Conservation (phyloP, 1,139 yeast genomes). For the Debaryomyces singareniensis region DNA sequence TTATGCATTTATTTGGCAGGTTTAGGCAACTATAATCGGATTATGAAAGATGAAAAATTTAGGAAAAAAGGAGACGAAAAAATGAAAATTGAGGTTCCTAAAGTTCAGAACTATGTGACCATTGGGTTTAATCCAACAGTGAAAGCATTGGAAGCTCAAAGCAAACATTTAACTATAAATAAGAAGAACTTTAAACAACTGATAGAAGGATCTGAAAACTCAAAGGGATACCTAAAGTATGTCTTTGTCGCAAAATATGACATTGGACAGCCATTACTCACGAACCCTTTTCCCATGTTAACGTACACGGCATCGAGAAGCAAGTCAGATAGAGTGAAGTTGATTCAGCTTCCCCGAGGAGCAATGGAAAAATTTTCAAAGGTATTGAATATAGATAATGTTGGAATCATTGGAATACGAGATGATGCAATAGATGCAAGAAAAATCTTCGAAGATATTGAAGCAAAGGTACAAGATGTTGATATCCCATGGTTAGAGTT, state of each 20-base stretch:
- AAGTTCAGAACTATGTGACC: slow-evolving; percentile 19
- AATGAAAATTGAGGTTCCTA: slow-evolving; percentile 15
- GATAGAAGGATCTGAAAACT: not conserved
- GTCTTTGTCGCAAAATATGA: slow-evolving; percentile 54
- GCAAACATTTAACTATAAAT: slow-evolving; percentile 12
- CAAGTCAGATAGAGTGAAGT: slow-evolving; percentile 28
- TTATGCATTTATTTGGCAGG: slow-evolving; percentile 31
- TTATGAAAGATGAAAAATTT: slow-evolving; percentile 10
- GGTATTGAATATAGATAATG: slow-evolving; percentile 20
- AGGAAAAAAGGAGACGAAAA: slow-evolving; percentile 4
- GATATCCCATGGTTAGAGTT: slow-evolving; percentile 41
- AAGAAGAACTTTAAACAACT: slow-evolving; percentile 7
- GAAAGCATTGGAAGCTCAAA: slow-evolving; percentile 42
- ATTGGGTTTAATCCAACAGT: slow-evolving; percentile 55
- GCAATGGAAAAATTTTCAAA: slow-evolving; percentile 30
- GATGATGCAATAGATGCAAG: slow-evolving; percentile 17
- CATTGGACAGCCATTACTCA: slow-evolving; percentile 40
- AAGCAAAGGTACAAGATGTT: slow-evolving; percentile 28
- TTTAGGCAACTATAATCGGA: slow-evolving; percentile 26
- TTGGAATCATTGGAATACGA: slow-evolving; percentile 25
- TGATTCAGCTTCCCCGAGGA: slow-evolving; percentile 50
- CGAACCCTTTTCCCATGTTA: slow-evolving; percentile 48
- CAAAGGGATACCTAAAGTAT: slow-evolving; percentile 20
- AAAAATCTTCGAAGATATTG: slow-evolving; percentile 25
- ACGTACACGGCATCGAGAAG: slow-evolving; percentile 38